Evolutionary conservation across 2,329 filamentous ascomycete species (phyloP).

Genomic region (Cadophora luteo-olivacea): DNA sequence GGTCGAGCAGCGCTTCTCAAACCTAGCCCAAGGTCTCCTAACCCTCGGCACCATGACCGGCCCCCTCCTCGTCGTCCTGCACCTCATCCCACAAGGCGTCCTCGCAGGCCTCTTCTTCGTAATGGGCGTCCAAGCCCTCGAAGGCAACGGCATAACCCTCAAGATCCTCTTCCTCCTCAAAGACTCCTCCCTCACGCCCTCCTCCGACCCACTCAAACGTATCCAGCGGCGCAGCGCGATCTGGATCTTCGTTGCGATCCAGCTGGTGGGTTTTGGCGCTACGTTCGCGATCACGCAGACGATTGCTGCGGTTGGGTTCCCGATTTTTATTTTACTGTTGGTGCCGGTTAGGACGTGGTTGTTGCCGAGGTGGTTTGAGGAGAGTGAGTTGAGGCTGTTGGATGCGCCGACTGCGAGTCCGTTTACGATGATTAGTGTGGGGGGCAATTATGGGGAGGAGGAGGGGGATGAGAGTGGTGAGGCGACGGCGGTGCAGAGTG

Average conservation of each 20-base stretch:
- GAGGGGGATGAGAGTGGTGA: conserved; percentile 27
- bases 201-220: conserved; percentile 63
- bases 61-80: conserved; percentile 74
- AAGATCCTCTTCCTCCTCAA: conserved; percentile 75
- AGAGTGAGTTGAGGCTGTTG: conserved; percentile 38
- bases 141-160: conserved; percentile 77
- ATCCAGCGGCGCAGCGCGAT: conserved; percentile 68
- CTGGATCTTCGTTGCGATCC: conserved; percentile 73
- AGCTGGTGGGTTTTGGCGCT: conserved; percentile 74
- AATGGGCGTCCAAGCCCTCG: conserved; percentile 81
- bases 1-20: conserved; percentile 80
- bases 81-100: conserved; percentile 80
- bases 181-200: conserved; percentile 67
- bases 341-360: conserved; percentile 48
- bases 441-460: conserved; percentile 47
- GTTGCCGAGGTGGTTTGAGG: conserved; percentile 40
- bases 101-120: conserved; percentile 84
- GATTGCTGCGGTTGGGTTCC: conserved; percentile 82
- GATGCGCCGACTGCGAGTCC: conserved; percentile 74
- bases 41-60: conserved; percentile 82
- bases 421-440: conserved; percentile 44
- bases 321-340: conserved; percentile 47
- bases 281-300: conserved; percentile 87
- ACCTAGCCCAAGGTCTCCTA: conserved; percentile 78
- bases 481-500: conserved; percentile 30